Conservation (phyloP, 2,329 filamentous ascomycete genomes). For the Gliomastix tumulicola region DNA sequence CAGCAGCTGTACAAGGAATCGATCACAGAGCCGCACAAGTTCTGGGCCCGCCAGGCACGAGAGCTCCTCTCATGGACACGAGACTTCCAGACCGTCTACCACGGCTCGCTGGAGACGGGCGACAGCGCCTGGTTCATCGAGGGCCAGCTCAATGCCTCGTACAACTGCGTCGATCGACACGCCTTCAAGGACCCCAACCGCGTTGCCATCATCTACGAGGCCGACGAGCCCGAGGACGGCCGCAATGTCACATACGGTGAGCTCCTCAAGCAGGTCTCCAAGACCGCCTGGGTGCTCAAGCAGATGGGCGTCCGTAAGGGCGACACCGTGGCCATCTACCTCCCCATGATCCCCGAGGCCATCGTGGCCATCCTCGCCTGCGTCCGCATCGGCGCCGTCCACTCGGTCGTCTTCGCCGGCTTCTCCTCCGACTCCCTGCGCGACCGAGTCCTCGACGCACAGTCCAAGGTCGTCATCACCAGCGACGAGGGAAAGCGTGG, state of each 20-base stretch:
- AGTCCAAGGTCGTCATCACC: slow-evolving; percentile 92
- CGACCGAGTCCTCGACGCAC: slow-evolving; percentile 86
- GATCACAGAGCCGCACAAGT: slow-evolving; percentile 80
- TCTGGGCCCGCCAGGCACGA: slow-evolving; percentile 81
- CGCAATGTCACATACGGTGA: slow-evolving; percentile 89
- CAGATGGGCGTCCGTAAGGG: slow-evolving; percentile 96
- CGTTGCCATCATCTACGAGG: slow-evolving; percentile 97
- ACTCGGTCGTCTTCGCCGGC: slow-evolving; percentile 96
- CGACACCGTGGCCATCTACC: slow-evolving; percentile 92
- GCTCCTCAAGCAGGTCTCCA: slow-evolving; percentile 86
- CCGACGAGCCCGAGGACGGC: slow-evolving; percentile 81
- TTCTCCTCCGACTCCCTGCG: slow-evolving; percentile 95
- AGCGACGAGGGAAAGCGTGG: slow-evolving; percentile 97
- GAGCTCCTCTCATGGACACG: slow-evolving; percentile 85
- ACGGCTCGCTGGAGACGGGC: slow-evolving; percentile 68
- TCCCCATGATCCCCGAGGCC: slow-evolving; percentile 98
- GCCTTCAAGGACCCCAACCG: slow-evolving; percentile 91
- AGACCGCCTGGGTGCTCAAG: slow-evolving; percentile 80
- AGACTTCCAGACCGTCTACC: slow-evolving; percentile 85
- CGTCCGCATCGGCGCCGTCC: slow-evolving; percentile 84
- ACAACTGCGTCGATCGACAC: slow-evolving; percentile 96
- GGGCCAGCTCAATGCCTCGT: slow-evolving; percentile 88
- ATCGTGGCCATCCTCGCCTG: slow-evolving; percentile 87
- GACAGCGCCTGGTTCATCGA: slow-evolving; percentile 94
- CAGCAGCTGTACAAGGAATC: slow-evolving; percentile 71